Conservation (phyloP, 306 rosid species). For the Citrullus mucosospermus region DNA sequence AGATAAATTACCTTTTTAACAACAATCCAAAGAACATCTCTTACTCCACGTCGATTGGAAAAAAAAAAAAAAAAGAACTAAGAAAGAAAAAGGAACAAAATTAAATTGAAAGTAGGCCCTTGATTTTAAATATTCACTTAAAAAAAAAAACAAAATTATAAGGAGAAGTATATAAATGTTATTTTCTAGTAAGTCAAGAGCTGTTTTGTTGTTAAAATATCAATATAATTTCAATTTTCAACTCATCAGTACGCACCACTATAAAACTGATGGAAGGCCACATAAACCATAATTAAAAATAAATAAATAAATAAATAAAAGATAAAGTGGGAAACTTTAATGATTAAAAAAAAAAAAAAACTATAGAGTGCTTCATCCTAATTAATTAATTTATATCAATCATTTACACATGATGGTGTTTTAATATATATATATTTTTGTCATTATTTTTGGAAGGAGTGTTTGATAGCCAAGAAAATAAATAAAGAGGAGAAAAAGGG, state of each 20-base stretch:
- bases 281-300: neutral
- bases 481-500: neutral
- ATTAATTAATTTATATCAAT: neutral
- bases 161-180: neutral
- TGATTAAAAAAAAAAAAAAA: neutral
- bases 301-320: too few relatives aligned
- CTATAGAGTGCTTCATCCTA: neutral
- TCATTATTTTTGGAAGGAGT: neutral
- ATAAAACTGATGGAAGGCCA: neutral
- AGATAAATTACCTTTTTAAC: neutral
- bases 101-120: neutral
- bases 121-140: too few relatives aligned
- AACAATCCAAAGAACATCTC: neutral
- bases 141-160: neutral
- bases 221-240: neutral
- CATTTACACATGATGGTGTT: neutral
- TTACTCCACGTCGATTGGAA: neutral
- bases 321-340: neutral
- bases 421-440: neutral
- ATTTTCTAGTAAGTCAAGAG: neutral
- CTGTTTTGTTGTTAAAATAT: neutral
- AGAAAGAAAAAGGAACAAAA: conserved; percentile 3
- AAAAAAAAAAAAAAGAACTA: neutral
- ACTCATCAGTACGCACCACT: neutral
- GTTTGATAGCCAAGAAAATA: neutral